Evolutionary conservation across 78 protist species (phyloP).

Genomic region (Trichosphaerium sp.): DNA sequence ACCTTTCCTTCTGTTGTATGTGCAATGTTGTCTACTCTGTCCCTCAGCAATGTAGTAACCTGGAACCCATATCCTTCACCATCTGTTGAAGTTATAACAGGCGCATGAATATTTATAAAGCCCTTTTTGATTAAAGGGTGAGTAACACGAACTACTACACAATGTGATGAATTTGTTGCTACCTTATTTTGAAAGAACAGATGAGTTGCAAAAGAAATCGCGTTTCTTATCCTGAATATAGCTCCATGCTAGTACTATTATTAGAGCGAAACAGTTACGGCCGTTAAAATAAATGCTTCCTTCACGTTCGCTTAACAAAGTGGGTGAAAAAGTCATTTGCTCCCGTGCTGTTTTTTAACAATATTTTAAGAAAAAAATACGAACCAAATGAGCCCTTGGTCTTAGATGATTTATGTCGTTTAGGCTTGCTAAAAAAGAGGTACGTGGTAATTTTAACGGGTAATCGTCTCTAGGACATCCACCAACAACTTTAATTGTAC

Average conservation of each 20-base stretch:
- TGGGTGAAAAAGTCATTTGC: neutral
- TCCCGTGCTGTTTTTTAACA: neutral
- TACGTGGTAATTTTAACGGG: constrained; percentile 59
- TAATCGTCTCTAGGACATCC: neutral
- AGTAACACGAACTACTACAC: too few relatives aligned
- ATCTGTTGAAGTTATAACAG: constrained; percentile 62
- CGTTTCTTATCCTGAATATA: constrained; percentile 19
- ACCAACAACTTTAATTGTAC: neutral
- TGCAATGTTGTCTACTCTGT: neutral
- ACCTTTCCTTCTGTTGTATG: neutral
- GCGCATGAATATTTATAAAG: constrained; percentile 43
- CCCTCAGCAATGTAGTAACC: neutral
- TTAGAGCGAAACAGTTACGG: too few relatives aligned
- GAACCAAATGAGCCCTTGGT: constrained; percentile 5
- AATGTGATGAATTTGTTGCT: too few relatives aligned
- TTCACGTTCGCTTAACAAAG: too few relatives aligned
- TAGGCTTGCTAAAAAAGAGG: constrained; percentile 49
- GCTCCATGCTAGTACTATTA: constrained; percentile 10
- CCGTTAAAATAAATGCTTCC: too few relatives aligned
- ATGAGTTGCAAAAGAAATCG: constrained; percentile 13
- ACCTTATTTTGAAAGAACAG: neutral
- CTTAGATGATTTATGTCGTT: constrained; percentile 62
- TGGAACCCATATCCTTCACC: constrained; percentile 82
- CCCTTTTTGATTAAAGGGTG: neutral
- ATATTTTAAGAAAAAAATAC: neutral